Evolutionary conservation across 306 rosid species (phyloP).

Genomic region (Ormosia emarginata): DNA sequence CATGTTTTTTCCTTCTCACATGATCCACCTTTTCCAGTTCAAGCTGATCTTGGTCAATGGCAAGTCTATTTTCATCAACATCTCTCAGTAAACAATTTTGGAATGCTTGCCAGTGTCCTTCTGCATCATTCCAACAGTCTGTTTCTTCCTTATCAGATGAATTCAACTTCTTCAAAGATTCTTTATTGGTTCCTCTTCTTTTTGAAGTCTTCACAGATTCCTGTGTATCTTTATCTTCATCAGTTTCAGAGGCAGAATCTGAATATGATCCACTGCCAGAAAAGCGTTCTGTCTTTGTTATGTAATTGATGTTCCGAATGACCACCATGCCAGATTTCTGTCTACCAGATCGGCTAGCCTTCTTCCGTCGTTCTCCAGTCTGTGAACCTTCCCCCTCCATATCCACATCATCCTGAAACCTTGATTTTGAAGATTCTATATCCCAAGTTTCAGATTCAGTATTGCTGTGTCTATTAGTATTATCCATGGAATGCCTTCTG

Average conservation of each 20-base stretch:
- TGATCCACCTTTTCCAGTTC: slow-evolving; percentile 45
- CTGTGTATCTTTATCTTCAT: slow-evolving; percentile 45
- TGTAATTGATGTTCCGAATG: slow-evolving; percentile 77
- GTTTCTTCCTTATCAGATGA: slow-evolving; percentile 47
- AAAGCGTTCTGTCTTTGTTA: slow-evolving; percentile 56
- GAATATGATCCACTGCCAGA: slow-evolving; percentile 63
- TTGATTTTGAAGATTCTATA: slow-evolving; percentile 40
- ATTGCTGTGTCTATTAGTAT: slow-evolving; percentile 33
- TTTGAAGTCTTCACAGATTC: slow-evolving; percentile 46
- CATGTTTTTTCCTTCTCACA: slow-evolving; percentile 44
- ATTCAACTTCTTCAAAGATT: slow-evolving; percentile 39
- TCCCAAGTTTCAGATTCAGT: slow-evolving; percentile 54
- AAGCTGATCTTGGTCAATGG: slow-evolving; percentile 58
- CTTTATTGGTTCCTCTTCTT: slow-evolving; percentile 44
- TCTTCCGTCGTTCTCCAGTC: slow-evolving; percentile 47
- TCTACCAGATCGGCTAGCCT: slow-evolving; percentile 50
- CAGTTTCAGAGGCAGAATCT: slow-evolving; percentile 57
- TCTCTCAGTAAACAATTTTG: slow-evolving; percentile 85
- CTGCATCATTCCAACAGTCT: slow-evolving; percentile 46
- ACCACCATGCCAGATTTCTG: slow-evolving; percentile 64
- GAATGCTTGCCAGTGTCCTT: slow-evolving; percentile 91
- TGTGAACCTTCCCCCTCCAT: slow-evolving; percentile 44
- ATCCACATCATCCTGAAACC: slow-evolving; percentile 45
- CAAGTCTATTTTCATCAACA: slow-evolving; percentile 68
- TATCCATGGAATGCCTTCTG: slow-evolving; percentile 74